These are phyloP conservation scores for Cladophialophora psammophila DNA, from an alignment of 2,329 filamentous ascomycete species.

Conservation along the genomic window DNA sequence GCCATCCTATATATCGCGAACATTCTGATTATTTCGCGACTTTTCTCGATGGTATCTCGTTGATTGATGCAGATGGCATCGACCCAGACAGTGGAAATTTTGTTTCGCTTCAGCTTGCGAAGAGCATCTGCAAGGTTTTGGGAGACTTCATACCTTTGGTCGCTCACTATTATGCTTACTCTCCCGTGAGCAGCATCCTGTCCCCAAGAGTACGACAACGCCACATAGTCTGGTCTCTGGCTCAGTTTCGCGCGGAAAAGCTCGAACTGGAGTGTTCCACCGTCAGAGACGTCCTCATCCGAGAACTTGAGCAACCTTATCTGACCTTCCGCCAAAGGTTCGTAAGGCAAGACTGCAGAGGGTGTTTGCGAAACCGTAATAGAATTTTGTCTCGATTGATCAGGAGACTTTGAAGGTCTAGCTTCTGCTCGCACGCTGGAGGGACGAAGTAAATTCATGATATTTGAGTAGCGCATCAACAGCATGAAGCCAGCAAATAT, in stretches of 20 bases:
- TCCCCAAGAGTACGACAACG: slow-evolving; percentile 36
- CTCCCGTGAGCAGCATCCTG: not conserved
- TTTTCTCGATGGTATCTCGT: slow-evolving; percentile 26
- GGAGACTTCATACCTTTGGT: slow-evolving; percentile 21
- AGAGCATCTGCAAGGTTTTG: slow-evolving; percentile 26
- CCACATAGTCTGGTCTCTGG: slow-evolving; percentile 28
- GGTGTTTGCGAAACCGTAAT: not conserved
- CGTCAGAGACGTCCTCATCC: not conserved
- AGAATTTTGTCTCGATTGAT: not conserved
- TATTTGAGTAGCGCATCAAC: not conserved
- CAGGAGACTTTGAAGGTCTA: not conserved
- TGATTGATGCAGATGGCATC: slow-evolving; percentile 37
- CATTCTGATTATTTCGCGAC: slow-evolving; percentile 31
- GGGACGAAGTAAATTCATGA: not conserved
- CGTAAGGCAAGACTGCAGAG: slow-evolving; percentile 15
- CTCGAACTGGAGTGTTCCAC: slow-evolving; percentile 17
- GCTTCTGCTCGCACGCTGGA: not conserved
- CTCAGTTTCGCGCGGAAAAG: slow-evolving; percentile 28
- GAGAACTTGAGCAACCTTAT: slow-evolving; percentile 27
- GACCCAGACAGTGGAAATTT: slow-evolving; percentile 27
- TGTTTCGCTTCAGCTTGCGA: slow-evolving; percentile 19
- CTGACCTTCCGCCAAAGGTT: slow-evolving; percentile 27
- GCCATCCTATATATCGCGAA: slow-evolving; percentile 36
- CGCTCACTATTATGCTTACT: slow-evolving; percentile 22
- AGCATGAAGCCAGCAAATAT: not conserved